Evolutionary conservation across 2,329 filamentous ascomycete genomes (phyloP).

Genomic region (Didymella segeticola): DNA sequence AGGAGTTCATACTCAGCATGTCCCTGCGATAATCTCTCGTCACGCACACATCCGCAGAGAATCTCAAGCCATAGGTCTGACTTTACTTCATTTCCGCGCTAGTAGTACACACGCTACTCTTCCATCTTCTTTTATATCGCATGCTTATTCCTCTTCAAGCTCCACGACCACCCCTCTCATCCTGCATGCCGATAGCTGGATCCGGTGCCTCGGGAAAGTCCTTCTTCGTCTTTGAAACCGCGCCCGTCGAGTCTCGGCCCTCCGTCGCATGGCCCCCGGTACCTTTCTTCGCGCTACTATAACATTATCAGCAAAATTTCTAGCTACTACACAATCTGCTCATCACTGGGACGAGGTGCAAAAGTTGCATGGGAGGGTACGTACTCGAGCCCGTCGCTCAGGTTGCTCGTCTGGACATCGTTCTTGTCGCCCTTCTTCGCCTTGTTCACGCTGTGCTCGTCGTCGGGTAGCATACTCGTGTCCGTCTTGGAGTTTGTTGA

Average conservation of each 20-base stretch:
- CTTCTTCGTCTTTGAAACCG: conserved; percentile 52
- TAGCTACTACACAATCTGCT: not conserved
- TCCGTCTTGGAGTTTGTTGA: conserved; percentile 33
- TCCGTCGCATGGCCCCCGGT: conserved; percentile 52
- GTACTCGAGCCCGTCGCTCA: conserved; percentile 43
- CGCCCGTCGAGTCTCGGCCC: conserved; percentile 47
- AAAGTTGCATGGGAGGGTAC: conserved; percentile 11
- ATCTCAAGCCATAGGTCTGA: too few relatives aligned
- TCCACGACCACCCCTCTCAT: conserved; percentile 58
- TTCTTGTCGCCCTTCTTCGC: conserved; percentile 43
- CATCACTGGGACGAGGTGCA: not conserved
- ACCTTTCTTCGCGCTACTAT: conserved; percentile 20
- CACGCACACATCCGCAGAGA: too few relatives aligned
- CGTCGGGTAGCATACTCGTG: conserved; percentile 33
- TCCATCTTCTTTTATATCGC: too few relatives aligned
- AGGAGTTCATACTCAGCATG: too few relatives aligned
- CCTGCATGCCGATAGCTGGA: conserved; percentile 58
- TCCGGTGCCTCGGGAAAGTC: conserved; percentile 57
- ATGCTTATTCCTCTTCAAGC: conserved; percentile 1
- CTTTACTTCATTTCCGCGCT: too few relatives aligned
- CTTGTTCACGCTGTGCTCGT: conserved; percentile 26
- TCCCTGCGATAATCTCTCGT: too few relatives aligned
- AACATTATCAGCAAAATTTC: conserved; percentile 2
- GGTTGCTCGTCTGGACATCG: conserved; percentile 45
- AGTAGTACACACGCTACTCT: too few relatives aligned